These are phyloP conservation scores for Fusarium guadeloupense DNA, from an alignment of 2,329 filamentous ascomycete genomes.

Conservation along the genomic window DNA sequence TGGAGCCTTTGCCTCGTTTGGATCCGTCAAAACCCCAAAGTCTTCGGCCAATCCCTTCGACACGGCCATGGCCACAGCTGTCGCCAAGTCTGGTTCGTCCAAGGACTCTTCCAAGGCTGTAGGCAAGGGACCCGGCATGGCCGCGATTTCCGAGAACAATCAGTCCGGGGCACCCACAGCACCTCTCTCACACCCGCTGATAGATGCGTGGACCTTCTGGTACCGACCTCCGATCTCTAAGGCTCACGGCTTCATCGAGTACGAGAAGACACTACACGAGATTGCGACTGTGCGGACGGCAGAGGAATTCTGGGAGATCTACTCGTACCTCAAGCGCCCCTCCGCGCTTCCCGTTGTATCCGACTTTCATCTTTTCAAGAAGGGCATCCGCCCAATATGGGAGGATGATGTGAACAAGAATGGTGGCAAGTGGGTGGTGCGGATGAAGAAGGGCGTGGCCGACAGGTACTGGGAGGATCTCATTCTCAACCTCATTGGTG, in stretches of 20 bases:
- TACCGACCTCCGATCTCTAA: slow-evolving; percentile 97
- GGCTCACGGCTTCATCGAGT: slow-evolving; percentile 85
- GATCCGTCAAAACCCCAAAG: slow-evolving; percentile 87
- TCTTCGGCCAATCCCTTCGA: slow-evolving; percentile 84
- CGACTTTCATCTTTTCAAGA: slow-evolving; percentile 98
- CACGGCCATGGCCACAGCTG: slow-evolving; percentile 65
- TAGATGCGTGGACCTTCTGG: slow-evolving; percentile 95
- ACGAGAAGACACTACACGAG: slow-evolving; percentile 93
- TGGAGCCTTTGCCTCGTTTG: slow-evolving; percentile 91
- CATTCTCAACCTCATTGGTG: slow-evolving; percentile 87
- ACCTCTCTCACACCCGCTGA: slow-evolving; percentile 66
- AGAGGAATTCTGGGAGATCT: slow-evolving; percentile 92
- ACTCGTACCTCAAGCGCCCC: slow-evolving; percentile 87
- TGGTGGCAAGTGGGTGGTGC: slow-evolving; percentile 96
- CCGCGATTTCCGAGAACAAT: slow-evolving; percentile 57
- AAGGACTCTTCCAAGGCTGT: slow-evolving; percentile 48
- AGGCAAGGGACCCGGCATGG: slow-evolving; percentile 50
- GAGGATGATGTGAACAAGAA: slow-evolving; percentile 97
- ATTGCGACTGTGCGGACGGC: slow-evolving; percentile 83
- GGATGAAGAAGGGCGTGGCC: slow-evolving; percentile 95
- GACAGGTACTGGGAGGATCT: slow-evolving; percentile 98
- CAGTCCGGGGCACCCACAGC: slow-evolving; percentile 50
- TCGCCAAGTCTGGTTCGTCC: slow-evolving; percentile 44
- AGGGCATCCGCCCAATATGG: slow-evolving; percentile 96
- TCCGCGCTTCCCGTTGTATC: slow-evolving; percentile 89